phyloP scores from a whole-genome alignment of 305 asterid species.

The Fraxinus greggii region DNA sequence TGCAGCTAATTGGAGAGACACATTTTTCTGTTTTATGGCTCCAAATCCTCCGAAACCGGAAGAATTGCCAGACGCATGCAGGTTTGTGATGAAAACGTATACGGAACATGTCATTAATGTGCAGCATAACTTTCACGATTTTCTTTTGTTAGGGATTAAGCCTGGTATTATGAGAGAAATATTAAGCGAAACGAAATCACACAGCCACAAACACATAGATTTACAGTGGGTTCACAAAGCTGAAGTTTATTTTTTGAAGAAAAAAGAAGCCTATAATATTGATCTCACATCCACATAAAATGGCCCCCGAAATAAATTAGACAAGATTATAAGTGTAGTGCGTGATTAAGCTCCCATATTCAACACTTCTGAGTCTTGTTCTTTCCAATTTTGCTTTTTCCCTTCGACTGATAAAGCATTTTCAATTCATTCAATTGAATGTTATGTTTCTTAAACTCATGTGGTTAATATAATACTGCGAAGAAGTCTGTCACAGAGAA shows the following conservation, averaged over 20 bases:
- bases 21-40: conserved; percentile 42
- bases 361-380: too few species aligned
- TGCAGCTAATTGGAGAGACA: conserved; percentile 48
- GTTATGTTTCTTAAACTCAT: not conserved
- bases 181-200: not conserved
- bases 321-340: too few species aligned
- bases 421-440: not conserved
- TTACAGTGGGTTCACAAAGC: not conserved
- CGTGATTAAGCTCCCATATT: too few species aligned
- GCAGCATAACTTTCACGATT: not conserved
- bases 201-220: not conserved
- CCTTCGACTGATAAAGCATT: not conserved
- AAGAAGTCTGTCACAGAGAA: not conserved
- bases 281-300: too few species aligned
- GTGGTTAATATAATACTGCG: not conserved
- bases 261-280: too few species aligned
- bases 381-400: not conserved
- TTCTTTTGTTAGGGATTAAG: not conserved
- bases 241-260: not conserved
- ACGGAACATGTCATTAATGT: not conserved
- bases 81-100: conserved; percentile 17
- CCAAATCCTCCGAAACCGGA: conserved; percentile 41
- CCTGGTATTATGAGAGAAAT: not conserved
- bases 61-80: conserved; percentile 44
- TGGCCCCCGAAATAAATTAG: too few species aligned